A percentile compares a stretch with the other conserved stretches of the same genome.
phyloP scores from a whole-genome alignment of 2,329 filamentous ascomycete species.

The Lachnellula subtilissima region DNA sequence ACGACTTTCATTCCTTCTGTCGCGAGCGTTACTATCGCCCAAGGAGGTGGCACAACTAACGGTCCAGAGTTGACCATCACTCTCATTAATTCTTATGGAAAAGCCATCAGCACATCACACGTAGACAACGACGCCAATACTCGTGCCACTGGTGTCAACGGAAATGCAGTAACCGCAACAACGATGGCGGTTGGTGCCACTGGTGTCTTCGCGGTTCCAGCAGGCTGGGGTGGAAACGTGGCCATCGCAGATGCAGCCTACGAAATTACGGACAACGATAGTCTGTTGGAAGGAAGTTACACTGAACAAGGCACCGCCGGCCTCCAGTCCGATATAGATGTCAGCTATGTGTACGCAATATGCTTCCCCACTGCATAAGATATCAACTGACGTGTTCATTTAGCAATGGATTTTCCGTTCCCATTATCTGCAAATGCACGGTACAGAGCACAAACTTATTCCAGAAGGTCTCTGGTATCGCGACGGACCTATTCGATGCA shows the following conservation, averaged over 20 bases:
- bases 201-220: not conserved
- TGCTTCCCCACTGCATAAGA: not conserved
- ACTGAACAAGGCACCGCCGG: not conserved
- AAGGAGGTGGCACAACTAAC: not conserved
- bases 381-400: not conserved
- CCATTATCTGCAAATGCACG: not conserved
- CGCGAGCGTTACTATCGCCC: not conserved
- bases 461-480: too few relatives aligned
- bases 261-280: not conserved
- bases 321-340: not conserved
- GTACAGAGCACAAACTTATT: not conserved
- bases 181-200: not conserved
- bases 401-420: conserved; percentile 4
- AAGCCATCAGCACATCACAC: not conserved
- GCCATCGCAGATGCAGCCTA: not conserved
- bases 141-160: not conserved
- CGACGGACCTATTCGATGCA: not conserved
- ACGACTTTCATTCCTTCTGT: not conserved
- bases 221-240: not conserved
- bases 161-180: not conserved
- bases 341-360: not conserved
- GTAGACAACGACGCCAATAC: not conserved
- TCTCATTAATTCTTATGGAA: not conserved
- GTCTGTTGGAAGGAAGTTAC: conserved; percentile 1
- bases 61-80: not conserved